Conservation (phyloP, 2,329 filamentous ascomycete species). For the Basipetospora chlamydospora region DNA sequence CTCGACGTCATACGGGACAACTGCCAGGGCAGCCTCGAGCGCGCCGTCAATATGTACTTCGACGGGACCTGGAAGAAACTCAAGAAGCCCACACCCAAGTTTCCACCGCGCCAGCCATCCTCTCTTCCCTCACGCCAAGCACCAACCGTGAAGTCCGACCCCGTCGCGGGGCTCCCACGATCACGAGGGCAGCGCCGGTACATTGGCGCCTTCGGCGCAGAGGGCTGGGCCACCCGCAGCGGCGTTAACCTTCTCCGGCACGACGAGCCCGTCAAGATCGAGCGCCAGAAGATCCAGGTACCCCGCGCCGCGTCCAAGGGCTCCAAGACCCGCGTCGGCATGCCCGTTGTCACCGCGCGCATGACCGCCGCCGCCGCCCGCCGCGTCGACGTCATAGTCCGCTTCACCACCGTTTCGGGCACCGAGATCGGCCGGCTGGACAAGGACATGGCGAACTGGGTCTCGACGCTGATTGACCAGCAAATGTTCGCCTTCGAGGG, state of each 20-base stretch:
- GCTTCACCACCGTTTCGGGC: conserved; percentile 69
- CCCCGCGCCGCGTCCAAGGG: conserved; percentile 28
- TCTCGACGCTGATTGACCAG: conserved; percentile 84
- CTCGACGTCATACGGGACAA: conserved; percentile 35
- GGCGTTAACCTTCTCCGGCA: conserved; percentile 62
- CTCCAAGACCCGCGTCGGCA: conserved; percentile 21
- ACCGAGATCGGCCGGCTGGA: conserved; percentile 76
- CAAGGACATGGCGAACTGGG: conserved; percentile 80
- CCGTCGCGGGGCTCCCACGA: neutral
- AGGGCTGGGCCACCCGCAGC: conserved; percentile 82
- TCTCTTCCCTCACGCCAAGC: no score
- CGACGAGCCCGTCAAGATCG: conserved; percentile 72
- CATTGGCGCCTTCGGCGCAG: conserved; percentile 81
- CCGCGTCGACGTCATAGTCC: conserved; percentile 73
- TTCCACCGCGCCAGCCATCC: no score
- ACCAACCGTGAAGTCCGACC: neutral
- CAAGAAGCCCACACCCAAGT: conserved; percentile 11
- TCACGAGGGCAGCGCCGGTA: conserved; percentile 39
- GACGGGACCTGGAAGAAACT: conserved; percentile 49
- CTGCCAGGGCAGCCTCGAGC: conserved; percentile 43
- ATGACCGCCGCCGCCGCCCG: conserved; percentile 39
- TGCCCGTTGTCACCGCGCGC: conserved; percentile 17
- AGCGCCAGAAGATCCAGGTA: conserved; percentile 63
- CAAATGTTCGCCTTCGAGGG: conserved; percentile 78
- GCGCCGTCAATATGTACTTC: conserved; percentile 55